Evolutionary conservation across 768 basidiomycete genomes (phyloP).

Genomic region (Suillus spraguei): DNA sequence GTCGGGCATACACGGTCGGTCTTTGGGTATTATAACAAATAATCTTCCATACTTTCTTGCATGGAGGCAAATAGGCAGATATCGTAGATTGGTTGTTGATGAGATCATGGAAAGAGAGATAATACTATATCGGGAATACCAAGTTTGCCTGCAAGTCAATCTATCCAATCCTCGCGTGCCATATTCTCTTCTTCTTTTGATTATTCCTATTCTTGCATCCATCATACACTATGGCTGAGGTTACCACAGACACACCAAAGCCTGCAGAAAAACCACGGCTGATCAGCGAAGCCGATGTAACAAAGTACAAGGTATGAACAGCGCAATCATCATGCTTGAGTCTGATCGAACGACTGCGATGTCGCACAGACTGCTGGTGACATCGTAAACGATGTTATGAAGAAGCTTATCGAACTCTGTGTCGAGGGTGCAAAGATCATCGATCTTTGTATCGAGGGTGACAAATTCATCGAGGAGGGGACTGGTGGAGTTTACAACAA

Average conservation of each 20-base stretch:
- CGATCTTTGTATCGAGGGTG: conserved; percentile 92
- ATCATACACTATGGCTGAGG: conserved; percentile 57
- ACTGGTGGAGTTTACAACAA: conserved; percentile 90
- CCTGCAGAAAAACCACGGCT: conserved; percentile 54
- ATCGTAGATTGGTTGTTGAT: background rate
- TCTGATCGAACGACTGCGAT: conserved; percentile 2
- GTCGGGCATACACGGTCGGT: background rate
- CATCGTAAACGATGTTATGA: conserved; percentile 82
- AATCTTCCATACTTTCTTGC: background rate
- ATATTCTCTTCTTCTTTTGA: conserved; percentile 11
- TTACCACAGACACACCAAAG: conserved; percentile 43
- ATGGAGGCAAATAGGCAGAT: background rate
- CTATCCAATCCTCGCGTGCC: conserved; percentile 11
- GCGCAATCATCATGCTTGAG: conserved; percentile 4
- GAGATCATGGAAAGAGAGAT: conserved; percentile 14
- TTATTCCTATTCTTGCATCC: conserved; percentile 11
- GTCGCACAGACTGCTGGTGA: conserved; percentile 78
- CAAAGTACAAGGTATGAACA: conserved; percentile 78
- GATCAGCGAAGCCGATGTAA: conserved; percentile 72
- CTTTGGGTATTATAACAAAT: background rate
- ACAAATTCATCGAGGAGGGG: conserved; percentile 89
- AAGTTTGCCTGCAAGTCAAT: conserved; percentile 11
- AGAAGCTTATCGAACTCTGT: conserved; percentile 76
- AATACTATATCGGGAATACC: conserved; percentile 27
- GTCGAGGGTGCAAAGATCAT: conserved; percentile 85